phyloP scores from a whole-genome alignment of 2,329 filamentous ascomycete genomes.

The Penicillium sp. region DNA sequence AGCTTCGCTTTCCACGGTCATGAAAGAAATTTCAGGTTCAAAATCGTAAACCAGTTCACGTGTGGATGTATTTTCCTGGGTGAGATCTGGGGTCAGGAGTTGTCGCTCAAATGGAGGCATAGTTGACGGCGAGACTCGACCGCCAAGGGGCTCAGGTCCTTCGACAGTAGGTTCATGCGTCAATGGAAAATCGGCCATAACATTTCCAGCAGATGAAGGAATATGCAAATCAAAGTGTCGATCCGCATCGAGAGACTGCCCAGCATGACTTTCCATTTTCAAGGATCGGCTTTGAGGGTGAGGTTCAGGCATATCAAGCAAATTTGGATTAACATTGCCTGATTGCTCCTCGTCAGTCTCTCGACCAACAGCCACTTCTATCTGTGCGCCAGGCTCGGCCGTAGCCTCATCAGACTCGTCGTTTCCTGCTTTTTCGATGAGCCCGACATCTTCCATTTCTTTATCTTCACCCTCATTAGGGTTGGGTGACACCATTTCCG shows the following conservation, averaged over 20 bases:
- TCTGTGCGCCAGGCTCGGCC: background rate
- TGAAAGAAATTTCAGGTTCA: background rate
- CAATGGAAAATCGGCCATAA: background rate
- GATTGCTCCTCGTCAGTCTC: background rate
- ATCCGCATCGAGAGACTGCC: background rate
- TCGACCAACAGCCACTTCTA: background rate
- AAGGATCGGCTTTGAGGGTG: background rate
- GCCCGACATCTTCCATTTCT: background rate
- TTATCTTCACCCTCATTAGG: background rate
- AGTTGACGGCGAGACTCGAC: background rate
- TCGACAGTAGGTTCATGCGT: background rate
- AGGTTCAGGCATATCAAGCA: background rate
- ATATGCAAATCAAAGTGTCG: background rate
- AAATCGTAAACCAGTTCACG: background rate
- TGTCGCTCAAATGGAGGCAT: slow-evolving; percentile 7
- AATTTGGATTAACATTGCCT: background rate
- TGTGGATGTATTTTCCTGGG: slow-evolving; percentile 17
- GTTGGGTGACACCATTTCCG: background rate
- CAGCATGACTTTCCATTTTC: background rate
- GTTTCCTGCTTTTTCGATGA: background rate
- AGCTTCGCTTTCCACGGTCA: background rate
- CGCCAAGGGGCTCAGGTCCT: background rate
- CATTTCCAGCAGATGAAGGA: background rate
- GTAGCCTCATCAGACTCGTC: background rate
- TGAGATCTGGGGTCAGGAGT: slow-evolving; percentile 22